Evolutionary conservation across 2,329 filamentous ascomycete genomes (phyloP).

Genomic region (Orbilia javanica): DNA sequence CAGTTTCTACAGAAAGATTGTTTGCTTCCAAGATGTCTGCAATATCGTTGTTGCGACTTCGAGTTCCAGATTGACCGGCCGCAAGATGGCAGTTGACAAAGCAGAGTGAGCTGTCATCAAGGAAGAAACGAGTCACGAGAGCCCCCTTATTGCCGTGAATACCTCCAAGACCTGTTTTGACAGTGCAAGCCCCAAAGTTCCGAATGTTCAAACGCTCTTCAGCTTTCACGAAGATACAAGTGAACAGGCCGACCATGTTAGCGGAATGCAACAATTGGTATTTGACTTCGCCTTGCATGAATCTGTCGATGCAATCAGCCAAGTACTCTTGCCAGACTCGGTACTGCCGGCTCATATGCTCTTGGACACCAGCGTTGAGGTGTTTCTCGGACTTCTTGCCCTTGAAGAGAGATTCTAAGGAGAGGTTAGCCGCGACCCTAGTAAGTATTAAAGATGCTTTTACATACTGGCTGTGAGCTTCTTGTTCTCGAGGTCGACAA

Average conservation of each 20-base stretch:
- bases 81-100: conserved; percentile 98
- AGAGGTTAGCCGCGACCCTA: conserved; percentile 58
- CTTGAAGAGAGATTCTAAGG: conserved; percentile 81
- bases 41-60: conserved; percentile 90
- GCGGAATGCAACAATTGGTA: conserved; percentile 91
- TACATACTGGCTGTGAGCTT: conserved; percentile 88
- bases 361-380: conserved; percentile 78
- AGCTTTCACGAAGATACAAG: conserved; percentile 92
- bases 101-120: conserved; percentile 94
- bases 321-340: conserved; percentile 95
- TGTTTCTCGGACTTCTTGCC: conserved; percentile 84
- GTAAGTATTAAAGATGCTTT: neutral
- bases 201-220: conserved; percentile 80
- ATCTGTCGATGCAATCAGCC: conserved; percentile 82
- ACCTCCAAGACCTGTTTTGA: conserved; percentile 96
- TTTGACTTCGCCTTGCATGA: conserved; percentile 79
- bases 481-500: conserved; percentile 98
- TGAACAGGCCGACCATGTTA: conserved; percentile 92
- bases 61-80: conserved; percentile 90
- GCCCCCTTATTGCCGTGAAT: conserved; percentile 97
- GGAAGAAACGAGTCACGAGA: conserved; percentile 86
- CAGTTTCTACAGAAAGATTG: conserved; percentile 79
- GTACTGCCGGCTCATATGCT: conserved; percentile 97
- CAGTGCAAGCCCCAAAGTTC: conserved; percentile 81
- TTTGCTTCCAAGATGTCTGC: conserved; percentile 86